Conservation (phyloP, 371 early-diverging fungal genomes). For the Mucor sp. region DNA sequence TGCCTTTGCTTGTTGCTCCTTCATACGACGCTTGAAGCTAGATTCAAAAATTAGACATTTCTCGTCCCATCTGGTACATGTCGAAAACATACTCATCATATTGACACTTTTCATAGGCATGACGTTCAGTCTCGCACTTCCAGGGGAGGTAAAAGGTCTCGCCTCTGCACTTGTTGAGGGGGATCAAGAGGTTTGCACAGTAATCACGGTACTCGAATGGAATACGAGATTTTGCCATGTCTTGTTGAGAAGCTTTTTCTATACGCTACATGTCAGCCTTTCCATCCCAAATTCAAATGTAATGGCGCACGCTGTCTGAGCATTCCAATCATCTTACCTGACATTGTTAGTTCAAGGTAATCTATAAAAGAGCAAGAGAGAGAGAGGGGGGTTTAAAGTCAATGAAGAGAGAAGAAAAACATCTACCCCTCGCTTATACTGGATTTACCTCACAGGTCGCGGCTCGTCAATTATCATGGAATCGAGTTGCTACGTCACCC, state of each 20-base stretch:
- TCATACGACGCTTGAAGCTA: slow-evolving; percentile 37
- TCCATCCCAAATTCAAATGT: not conserved
- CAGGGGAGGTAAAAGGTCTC: slow-evolving; percentile 88
- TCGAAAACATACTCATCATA: slow-evolving; percentile 83
- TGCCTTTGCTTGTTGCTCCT: slow-evolving; percentile 32
- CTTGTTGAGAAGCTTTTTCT: slow-evolving; percentile 85
- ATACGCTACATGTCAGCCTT: not conserved
- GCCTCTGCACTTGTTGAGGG: slow-evolving; percentile 89
- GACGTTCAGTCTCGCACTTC: slow-evolving; percentile 91
- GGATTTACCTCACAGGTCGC: not conserved
- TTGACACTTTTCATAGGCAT: slow-evolving; percentile 93
- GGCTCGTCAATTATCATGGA: not conserved
- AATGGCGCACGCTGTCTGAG: not conserved
- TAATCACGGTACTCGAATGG: slow-evolving; percentile 92
- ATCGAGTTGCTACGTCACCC: not conserved
- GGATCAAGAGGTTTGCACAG: slow-evolving; percentile 89
- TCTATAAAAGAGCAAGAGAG: not conserved
- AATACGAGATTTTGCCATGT: slow-evolving; percentile 82
- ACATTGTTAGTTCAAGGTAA: not conserved
- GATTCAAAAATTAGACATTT: not conserved
- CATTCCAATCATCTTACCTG: not conserved
- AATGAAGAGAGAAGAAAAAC: not conserved
- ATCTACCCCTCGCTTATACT: not conserved
- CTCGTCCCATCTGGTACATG: not conserved
- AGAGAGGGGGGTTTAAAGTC: slow-evolving; percentile 3